Evolutionary conservation across 2,329 filamentous ascomycete genomes (phyloP), one percentile per base, ranked within the genome.

Genomic region (Cladophialophora bantiana): DNA sequence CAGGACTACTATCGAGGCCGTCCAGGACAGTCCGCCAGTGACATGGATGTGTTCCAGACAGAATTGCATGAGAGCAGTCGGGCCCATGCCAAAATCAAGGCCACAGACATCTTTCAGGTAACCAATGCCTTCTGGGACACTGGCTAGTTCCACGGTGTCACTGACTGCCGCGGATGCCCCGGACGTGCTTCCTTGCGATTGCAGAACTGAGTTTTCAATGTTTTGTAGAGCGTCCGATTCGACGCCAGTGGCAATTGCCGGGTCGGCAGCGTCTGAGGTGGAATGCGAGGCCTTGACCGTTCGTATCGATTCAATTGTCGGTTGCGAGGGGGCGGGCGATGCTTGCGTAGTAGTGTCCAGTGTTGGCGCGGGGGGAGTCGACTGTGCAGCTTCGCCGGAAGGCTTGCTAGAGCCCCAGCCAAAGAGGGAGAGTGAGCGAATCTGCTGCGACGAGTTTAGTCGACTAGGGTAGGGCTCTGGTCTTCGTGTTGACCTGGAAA

Each of bases 31-130:
- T 40, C 90, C 92, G 6, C 76, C 81, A 73, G 85, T 89, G 68
- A 97, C 83, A 79, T 99, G 93, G 48, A 96, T 76, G 76, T 94
- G 88, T 82, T 99, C 95, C 10, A 98, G 80, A 2, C 87, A 26
- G 84, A 85, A 94, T 80, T 97, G 85, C 78, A 95, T 88, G 15
- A 87, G 71, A 3, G 89, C 81, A 0, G 93, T 92, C 4, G 91
- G 87, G 15, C 94, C 94, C 82, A 83, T 94, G 75, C 94, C 93
- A 74, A 90, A 98, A 74, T 98, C 92, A 26, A 99, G 82, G 3
- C 95, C 95, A 48, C 71, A 72, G 10, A 98, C 83, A 6, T 88
- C 85, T 72, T 91, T 87, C 66, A 99, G 83, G 75, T 94, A 97
- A 69, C 95, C 95, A 66, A 96, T 86, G 59, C 88, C 83, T 74